Evolutionary conservation across 2,329 filamentous ascomycete species (phyloP).

Genomic region (Ophiostoma pallidulum): DNA sequence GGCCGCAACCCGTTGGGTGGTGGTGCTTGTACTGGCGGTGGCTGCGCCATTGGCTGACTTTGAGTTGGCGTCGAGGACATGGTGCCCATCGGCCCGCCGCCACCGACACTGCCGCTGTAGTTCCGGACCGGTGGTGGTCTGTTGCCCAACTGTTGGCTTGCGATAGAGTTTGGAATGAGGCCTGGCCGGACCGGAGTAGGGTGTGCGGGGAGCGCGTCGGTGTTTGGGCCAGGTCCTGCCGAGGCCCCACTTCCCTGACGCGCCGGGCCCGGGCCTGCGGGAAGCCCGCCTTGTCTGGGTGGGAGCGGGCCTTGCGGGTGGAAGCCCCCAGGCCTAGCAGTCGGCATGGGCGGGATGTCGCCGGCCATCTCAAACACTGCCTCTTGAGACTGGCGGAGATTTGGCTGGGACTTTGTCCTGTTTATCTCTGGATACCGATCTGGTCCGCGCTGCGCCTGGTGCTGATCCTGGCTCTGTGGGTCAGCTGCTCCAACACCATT

Average conservation of each 20-base stretch:
- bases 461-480: constrained; percentile 16
- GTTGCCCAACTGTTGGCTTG: constrained; percentile 38
- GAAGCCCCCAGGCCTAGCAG: constrained; percentile 18
- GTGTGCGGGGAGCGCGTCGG: constrained; percentile 47
- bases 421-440: constrained; percentile 45
- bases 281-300: constrained; percentile 10
- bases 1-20: constrained; percentile 9
- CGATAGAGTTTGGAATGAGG: constrained; percentile 48
- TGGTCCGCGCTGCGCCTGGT: constrained; percentile 39
- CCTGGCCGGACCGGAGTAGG: constrained; percentile 55
- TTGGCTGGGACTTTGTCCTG: constrained; percentile 58
- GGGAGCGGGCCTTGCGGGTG: too few relatives aligned
- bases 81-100: constrained; percentile 22
- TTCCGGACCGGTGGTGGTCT: constrained; percentile 51
- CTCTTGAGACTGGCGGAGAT: constrained; percentile 52
- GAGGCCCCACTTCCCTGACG: constrained; percentile 23
- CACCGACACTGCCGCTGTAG: constrained; percentile 25
- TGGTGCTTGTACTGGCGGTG: constrained; percentile 22
- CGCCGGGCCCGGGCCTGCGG: constrained; percentile 18
- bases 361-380: constrained; percentile 67
- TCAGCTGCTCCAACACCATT: background rate
- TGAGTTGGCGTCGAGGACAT: constrained; percentile 20
- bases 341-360: constrained; percentile 46
- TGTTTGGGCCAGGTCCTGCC: constrained; percentile 25
- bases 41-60: constrained; percentile 4